Evolutionary conservation across 371 early-diverging fungal species (phyloP).

Genomic region (Saksenaea oblongispora): DNA sequence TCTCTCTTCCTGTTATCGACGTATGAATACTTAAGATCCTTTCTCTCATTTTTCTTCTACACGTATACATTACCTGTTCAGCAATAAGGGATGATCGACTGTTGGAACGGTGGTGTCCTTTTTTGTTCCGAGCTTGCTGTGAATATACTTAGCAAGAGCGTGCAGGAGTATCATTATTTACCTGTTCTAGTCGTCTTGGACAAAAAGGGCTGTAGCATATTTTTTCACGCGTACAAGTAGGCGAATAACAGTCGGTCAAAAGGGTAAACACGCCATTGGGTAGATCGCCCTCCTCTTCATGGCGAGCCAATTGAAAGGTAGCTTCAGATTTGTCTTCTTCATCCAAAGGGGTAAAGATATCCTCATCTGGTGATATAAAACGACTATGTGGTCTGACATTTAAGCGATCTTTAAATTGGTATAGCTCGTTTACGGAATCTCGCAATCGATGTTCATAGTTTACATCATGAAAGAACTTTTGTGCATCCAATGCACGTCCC

Average conservation of each 20-base stretch:
- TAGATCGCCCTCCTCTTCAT: slow-evolving; percentile 19
- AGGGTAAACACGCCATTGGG: slow-evolving; percentile 73
- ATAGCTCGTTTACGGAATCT: slow-evolving; percentile 66
- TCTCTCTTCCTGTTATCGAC: slow-evolving; percentile 19
- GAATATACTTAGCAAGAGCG: not conserved
- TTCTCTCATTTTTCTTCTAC: no score
- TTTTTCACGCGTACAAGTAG: slow-evolving; percentile 57
- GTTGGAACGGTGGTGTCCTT: slow-evolving; percentile 13
- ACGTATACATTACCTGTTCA: not conserved
- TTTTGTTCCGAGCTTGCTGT: slow-evolving; percentile 4
- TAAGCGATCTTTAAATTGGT: slow-evolving; percentile 56
- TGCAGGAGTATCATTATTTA: not conserved
- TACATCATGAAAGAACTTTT: slow-evolving; percentile 75
- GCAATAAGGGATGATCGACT: slow-evolving; percentile 10
- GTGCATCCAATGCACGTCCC: slow-evolving; percentile 74
- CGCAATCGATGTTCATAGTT: slow-evolving; percentile 64
- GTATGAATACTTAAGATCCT: not conserved
- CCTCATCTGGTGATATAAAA: slow-evolving; percentile 17
- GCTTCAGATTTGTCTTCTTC: slow-evolving; percentile 12
- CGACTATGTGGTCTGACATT: slow-evolving; percentile 8
- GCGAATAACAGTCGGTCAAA: slow-evolving; percentile 67
- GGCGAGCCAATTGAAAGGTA: not conserved
- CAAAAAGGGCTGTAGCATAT: slow-evolving; percentile 63
- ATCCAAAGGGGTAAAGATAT: slow-evolving; percentile 6
- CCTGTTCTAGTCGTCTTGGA: slow-evolving; percentile 34